phyloP scores from a whole-genome alignment of 257 asterid species.

The Eustoma russellianum region DNA sequence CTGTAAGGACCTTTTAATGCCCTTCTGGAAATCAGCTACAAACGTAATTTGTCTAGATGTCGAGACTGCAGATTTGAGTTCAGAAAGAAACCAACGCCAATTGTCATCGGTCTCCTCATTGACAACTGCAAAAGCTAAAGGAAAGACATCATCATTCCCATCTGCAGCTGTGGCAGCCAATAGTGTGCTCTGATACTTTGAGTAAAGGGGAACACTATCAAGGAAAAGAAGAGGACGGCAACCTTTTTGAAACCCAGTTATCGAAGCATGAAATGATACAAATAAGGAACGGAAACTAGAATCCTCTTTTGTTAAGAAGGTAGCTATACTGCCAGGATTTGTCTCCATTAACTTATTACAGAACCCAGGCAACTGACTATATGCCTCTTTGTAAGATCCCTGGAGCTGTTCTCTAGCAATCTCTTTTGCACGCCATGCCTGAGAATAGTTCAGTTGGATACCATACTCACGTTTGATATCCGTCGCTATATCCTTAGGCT shows the following conservation, averaged over 20 bases:
- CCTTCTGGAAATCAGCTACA: slow-evolving; percentile 86
- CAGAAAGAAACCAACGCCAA: slow-evolving; percentile 93
- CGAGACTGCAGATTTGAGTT: slow-evolving; percentile 69
- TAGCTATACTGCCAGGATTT: slow-evolving; percentile 87
- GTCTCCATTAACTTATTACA: slow-evolving; percentile 87
- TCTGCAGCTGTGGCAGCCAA: slow-evolving; percentile 90
- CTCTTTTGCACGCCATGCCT: slow-evolving; percentile 99
- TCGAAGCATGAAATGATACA: slow-evolving; percentile 83
- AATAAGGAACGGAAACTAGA: slow-evolving; percentile 80
- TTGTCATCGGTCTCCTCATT: slow-evolving; percentile 89
- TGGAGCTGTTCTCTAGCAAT: slow-evolving; percentile 98
- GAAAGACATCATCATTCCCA: slow-evolving; percentile 86
- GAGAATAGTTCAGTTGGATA: slow-evolving; percentile 90
- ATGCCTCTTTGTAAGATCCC: slow-evolving; percentile 93
- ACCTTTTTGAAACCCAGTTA: slow-evolving; percentile 65
- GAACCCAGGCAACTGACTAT: slow-evolving; percentile 69
- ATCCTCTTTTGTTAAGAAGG: slow-evolving; percentile 81
- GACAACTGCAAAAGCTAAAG: slow-evolving; percentile 91
- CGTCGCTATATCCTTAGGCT: slow-evolving; percentile 87
- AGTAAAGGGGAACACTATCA: slow-evolving; percentile 89
- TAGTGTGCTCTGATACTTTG: slow-evolving; percentile 91
- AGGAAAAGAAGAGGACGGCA: slow-evolving; percentile 94
- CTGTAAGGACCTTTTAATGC: slow-evolving; percentile 55
- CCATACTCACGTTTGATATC: slow-evolving; percentile 96
- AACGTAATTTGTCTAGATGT: slow-evolving; percentile 68